Evolutionary conservation across 2,329 filamentous ascomycete species (phyloP).

Genomic region (Thielaviopsis populi): DNA sequence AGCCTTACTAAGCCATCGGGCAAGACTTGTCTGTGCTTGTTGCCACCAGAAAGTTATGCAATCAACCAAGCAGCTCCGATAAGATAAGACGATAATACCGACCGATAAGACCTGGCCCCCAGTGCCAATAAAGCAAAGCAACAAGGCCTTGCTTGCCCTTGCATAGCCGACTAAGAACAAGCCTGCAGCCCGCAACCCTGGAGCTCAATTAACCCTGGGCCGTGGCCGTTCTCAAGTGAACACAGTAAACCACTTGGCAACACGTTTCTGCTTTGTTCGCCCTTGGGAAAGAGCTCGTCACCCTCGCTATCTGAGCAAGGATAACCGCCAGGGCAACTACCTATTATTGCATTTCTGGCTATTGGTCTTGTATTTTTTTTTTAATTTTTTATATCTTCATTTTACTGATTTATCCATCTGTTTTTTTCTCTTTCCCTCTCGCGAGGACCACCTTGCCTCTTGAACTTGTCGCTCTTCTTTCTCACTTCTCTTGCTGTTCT

Average conservation of each 20-base stretch:
- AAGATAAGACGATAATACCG: not conserved
- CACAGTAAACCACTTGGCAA: conserved; percentile 13
- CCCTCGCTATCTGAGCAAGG: not conserved
- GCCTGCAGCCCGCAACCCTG: not conserved
- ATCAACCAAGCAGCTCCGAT: not conserved
- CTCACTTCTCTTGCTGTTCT: not conserved
- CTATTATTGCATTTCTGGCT: not conserved
- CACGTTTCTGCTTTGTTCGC: conserved; percentile 1
- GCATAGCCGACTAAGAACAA: not conserved
- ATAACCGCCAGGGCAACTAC: not conserved
- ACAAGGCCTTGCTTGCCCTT: not conserved
- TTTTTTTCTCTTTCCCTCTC: not conserved
- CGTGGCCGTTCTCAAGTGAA: conserved; percentile 7
- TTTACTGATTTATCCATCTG: not conserved
- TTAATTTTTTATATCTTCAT: not conserved
- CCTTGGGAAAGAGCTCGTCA: too few species aligned
- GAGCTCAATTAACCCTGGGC: not conserved
- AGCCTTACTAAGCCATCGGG: not conserved
- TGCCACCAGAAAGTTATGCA: not conserved
- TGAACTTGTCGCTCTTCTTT: not conserved
- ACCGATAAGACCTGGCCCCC: not conserved
- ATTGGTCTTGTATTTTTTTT: not conserved
- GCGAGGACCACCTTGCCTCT: conserved; percentile 3
- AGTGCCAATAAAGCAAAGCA: not conserved
- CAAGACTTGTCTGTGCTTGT: not conserved